Evolutionary conservation across 768 basidiomycete genomes (phyloP), one percentile per base, ranked within the genome.

Genomic region (Mycena metata): DNA sequence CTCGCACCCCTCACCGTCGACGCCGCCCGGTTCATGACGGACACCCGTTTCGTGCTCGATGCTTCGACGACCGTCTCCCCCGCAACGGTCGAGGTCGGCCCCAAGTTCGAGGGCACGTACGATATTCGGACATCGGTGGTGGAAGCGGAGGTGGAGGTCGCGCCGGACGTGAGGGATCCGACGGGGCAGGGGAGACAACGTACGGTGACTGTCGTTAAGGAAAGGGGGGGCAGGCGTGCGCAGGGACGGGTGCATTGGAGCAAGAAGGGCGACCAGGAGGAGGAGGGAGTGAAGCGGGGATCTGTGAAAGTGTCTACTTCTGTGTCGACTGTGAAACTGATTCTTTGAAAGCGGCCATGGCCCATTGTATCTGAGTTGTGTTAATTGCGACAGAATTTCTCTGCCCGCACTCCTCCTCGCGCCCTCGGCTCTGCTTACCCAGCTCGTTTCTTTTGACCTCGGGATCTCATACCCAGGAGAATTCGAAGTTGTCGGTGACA

Each of bases 71-170:
- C 56, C 33, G 59, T 46, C n/a, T 60, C 41, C 0, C 47, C 64
- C 16, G 64, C 55, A 2, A 24, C 35, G 12, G 17, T 70, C 2
- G 6, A 17, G 7, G 16, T 66, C 0, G 12, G 42, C 17, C 39
- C 64, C 7, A 26, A 50, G 6, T 70, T 49, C 39, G 69, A 70
- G 36, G 69, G 69, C 7, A 30, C 23, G 11, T 70, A 66, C 16
- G 64, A 70, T 30, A 17, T 70, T 21, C 60, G 19, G 47, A 66
- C 64, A 26, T 58, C 69, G n/a, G 15, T 21, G 19, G 54, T 41
- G 21, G 15, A 2, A 24, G 55, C 64, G 2, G 0, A 33, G 11
- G 52, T 70, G 2, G 21, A 30, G 13, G 46, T 16, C n/a, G n/a
- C n/a, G 0, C 2, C 2, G 33, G 45, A 24, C 42, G 19, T 23